A percentile compares a stretch with the other conserved stretches of the same genome.
Evolutionary conservation across 78 protist genomes (phyloP).

Genomic region (Tieghemostelium lacteum): DNA sequence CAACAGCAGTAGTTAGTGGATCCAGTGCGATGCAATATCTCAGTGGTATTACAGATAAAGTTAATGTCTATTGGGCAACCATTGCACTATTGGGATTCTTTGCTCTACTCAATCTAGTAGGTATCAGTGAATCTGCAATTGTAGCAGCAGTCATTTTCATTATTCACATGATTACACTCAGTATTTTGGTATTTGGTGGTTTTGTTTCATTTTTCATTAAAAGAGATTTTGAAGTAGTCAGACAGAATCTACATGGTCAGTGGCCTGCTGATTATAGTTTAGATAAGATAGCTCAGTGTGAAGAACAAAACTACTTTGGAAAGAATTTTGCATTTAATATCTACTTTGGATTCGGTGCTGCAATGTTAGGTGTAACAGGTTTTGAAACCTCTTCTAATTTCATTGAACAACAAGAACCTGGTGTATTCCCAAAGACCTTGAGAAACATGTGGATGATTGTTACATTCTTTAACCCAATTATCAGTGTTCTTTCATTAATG

Average conservation of each 20-base stretch:
- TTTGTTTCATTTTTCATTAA: not conserved
- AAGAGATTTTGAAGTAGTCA: slow-evolving; percentile 6
- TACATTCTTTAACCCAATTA: slow-evolving; percentile 81
- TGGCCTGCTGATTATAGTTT: not conserved
- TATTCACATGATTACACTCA: slow-evolving; percentile 80
- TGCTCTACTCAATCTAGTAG: slow-evolving; percentile 77
- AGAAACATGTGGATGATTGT: slow-evolving; percentile 89
- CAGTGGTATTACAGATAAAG: slow-evolving; percentile 13
- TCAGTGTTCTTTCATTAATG: slow-evolving; percentile 66
- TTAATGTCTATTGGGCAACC: slow-evolving; percentile 49
- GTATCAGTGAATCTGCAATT: slow-evolving; percentile 83
- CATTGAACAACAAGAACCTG: slow-evolving; percentile 90
- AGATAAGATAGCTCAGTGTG: not conserved
- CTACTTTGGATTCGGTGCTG: slow-evolving; percentile 91
- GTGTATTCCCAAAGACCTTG: slow-evolving; percentile 90
- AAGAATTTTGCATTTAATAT: slow-evolving; percentile 64
- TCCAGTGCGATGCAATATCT: slow-evolving; percentile 66
- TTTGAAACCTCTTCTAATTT: slow-evolving; percentile 92
- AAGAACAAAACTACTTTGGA: not conserved
- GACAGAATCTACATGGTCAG: slow-evolving; percentile 12
- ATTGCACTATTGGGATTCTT: slow-evolving; percentile 68
- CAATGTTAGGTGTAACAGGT: slow-evolving; percentile 92
- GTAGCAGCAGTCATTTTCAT: slow-evolving; percentile 86
- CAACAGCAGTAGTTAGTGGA: slow-evolving; percentile 89
- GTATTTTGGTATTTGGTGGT: slow-evolving; percentile 68